Evolutionary conservation across 139 green algal species (phyloP).

Genomic region (Gonium pectorale): DNA sequence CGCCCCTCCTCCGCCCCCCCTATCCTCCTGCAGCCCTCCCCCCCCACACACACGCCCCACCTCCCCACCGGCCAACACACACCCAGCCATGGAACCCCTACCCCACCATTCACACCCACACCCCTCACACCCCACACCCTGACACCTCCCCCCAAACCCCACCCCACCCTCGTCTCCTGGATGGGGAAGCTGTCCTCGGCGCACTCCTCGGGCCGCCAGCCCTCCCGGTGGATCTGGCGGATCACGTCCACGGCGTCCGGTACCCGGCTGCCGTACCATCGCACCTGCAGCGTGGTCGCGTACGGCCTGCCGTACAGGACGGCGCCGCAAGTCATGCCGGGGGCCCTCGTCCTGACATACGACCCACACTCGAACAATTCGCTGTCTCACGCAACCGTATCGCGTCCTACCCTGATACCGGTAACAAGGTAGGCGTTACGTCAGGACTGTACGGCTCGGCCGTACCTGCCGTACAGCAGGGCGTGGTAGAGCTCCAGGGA

Average conservation of each 20-base stretch:
- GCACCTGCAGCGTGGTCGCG: slow-evolving; percentile 56
- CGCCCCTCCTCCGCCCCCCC: too few species aligned
- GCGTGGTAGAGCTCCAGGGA: slow-evolving; percentile 92
- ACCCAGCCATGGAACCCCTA: too few species aligned
- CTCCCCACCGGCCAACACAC: too few species aligned
- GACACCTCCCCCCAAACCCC: neutral
- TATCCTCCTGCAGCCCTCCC: too few species aligned
- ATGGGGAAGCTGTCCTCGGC: slow-evolving; percentile 55
- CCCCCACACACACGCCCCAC: too few species aligned
- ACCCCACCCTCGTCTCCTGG: slow-evolving; percentile 46
- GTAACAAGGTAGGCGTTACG: too few species aligned
- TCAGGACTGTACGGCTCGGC: slow-evolving; percentile 67
- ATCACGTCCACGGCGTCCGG: slow-evolving; percentile 37
- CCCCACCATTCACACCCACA: neutral
- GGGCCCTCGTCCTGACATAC: too few species aligned
- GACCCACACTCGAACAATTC: too few species aligned
- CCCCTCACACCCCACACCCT: neutral
- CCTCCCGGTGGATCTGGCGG: slow-evolving; percentile 52
- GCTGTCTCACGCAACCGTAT: too few species aligned
- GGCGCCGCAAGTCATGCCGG: too few species aligned
- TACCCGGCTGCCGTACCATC: slow-evolving; percentile 35
- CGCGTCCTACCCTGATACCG: too few species aligned
- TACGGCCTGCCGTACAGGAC: slow-evolving; percentile 83
- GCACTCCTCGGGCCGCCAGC: slow-evolving; percentile 51
- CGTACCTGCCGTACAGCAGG: slow-evolving; percentile 90